Base-by-base conservation (phyloP, 306 rosid species). In the Dalbergia cochinchinensis region DNA sequence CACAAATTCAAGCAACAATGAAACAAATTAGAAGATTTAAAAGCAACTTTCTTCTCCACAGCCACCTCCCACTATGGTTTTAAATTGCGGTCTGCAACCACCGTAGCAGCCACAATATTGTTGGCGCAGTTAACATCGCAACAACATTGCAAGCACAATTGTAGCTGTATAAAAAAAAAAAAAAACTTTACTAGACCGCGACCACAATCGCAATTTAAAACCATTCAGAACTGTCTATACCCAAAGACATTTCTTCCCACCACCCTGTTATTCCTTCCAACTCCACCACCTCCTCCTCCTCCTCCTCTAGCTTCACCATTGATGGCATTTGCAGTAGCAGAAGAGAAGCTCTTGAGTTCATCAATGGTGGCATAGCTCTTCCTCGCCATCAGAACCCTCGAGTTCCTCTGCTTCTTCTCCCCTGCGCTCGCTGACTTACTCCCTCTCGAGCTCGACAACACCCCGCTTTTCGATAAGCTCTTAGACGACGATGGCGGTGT, bases 401-500 rank as follows among this genome's bases (percentile, higher is more conserved):
- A 42, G 47, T 13, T 61, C 71, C 74, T 83, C 82, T 67, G 90
- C 79, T 90, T 93, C 79, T 90, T 93, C 67, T 91, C 98, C 50
- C 91, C 94, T 0, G 87, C 89, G 80, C 68, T 89, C 13, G 94
- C 97, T 1, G 99, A 95, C 77, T 84, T 89, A 12, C 94, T 91
- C 70, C 99, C 99, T 75, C 90, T 86, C 14, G 97, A 76, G 85
- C 34, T 91, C 12, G 91, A 82, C 87, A 83, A 37, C 64, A 74
- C 71, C 33, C 14, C 69, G 6, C 11, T 76, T 50, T 84, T 93
- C 4, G 87, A 76, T 55, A 67, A 48, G 15, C 58, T 79, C 85
- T 92, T 92, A 7, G 79, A 77, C 0, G 96, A 96, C 2, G 98
- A 97, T 4, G 97, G 97, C 4, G 98, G 98, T 4, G 97, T 95